Base-by-base conservation (phyloP, 371 early-diverging fungal species). In the Mortierella sp. region DNA sequence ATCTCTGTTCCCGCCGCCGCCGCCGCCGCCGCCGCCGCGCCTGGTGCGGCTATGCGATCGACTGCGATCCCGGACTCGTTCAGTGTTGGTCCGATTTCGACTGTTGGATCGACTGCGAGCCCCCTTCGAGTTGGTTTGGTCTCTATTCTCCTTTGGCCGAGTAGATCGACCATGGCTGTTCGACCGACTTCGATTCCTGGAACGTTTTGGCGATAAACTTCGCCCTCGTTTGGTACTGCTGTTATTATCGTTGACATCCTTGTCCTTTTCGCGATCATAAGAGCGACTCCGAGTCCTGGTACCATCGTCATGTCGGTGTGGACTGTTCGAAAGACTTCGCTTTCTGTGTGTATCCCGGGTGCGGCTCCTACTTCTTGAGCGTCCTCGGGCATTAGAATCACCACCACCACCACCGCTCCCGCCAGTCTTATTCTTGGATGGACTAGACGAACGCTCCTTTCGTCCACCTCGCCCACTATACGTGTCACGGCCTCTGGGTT, bases 31-130 rank as follows among this genome's bases (percentile, higher is more conserved):
- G n/a, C n/a, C n/a, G n/a, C 21, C 37, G 3, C 60, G 60, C 40
- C 67, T 43, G 25, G n/a, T 54, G 13, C 52, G 56, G 39, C 67
- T 66, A 10, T 17, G 19, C 13, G 59, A 59, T 24, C 48, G 59
- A 43, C 66, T 66, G 13, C 59, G 59, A 14, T 59, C 58, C 21
- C 58, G 44, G 3, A 39, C 47, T 21, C 34, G 45, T 12, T 64
- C 66, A 9, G 29, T 39, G 29, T 64, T 50, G 3, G 48, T 41
- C 9, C 55, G 41, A 27, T 55, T 44, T 7, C 47, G 55, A 27
- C 56, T 55, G n/a, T 63, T 47, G 12, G 63, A 63, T 43, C 56
- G 63, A 24, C 63, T 56, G n/a, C 56, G 55, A 29, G 56, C 49
- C 37, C 47, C 39, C n/a, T n/a, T n/a, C 16, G 49, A 9, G 22